Percentiles rank a stretch among this genome's conserved stretches.
phyloP scores from a whole-genome alignment of 768 basidiomycete species.

The Suillus bovinus region DNA sequence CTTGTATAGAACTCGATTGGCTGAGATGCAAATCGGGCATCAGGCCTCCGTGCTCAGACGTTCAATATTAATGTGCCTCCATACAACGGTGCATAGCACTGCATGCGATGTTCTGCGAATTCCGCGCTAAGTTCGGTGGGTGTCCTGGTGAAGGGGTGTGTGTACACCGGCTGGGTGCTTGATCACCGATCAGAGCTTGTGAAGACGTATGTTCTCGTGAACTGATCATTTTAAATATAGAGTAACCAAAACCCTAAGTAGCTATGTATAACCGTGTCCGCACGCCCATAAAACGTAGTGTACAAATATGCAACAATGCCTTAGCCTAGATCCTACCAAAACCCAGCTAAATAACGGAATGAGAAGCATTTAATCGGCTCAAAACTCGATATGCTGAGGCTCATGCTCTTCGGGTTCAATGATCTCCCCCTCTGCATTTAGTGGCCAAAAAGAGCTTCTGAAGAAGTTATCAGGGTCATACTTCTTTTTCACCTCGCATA shows the following conservation, averaged over 20 bases:
- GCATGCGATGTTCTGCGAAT: too few species aligned
- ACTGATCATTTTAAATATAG: neutral
- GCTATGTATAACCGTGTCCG: neutral
- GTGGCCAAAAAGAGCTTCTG: conserved; percentile 79
- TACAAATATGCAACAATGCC: neutral
- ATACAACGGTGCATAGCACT: too few species aligned
- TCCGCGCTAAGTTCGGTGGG: too few species aligned
- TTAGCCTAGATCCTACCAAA: neutral
- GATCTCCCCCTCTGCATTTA: conserved; percentile 53
- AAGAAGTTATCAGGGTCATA: conserved; percentile 83
- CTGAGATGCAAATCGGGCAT: too few species aligned
- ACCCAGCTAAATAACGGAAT: neutral
- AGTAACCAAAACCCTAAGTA: neutral
- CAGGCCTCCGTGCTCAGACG: too few species aligned
- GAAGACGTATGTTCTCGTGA: neutral
- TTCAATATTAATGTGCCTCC: too few species aligned
- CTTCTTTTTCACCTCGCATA: conserved; percentile 66
- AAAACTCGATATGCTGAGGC: conserved; percentile 39
- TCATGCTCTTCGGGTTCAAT: conserved; percentile 65
- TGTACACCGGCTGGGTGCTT: too few species aligned
- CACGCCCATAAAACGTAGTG: neutral
- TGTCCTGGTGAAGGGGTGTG: too few species aligned
- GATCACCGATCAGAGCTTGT: too few species aligned
- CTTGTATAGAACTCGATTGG: too few species aligned
- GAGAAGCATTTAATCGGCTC: conserved; percentile 3